These are phyloP conservation scores for Trichodelitschia bisporula DNA, from an alignment of 495 filamentous ascomycete species.

Conservation along the genomic window DNA sequence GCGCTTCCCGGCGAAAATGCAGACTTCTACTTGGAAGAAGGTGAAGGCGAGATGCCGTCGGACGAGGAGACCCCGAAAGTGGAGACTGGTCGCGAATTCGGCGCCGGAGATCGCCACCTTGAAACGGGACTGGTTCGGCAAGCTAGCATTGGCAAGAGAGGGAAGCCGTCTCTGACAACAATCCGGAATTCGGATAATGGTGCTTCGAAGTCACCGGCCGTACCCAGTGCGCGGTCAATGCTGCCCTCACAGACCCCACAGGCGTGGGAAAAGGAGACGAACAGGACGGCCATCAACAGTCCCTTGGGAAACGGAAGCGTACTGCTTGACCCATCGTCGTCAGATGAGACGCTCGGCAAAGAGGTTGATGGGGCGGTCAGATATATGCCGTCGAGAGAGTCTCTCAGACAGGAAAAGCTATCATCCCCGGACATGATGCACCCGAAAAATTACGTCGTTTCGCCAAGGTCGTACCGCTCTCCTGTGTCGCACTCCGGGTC, in stretches of 20 bases:
- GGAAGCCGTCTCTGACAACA: conserved; percentile 44
- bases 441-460: conserved; percentile 5
- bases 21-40: conserved; percentile 13
- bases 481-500: no score
- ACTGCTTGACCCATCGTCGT: not conserved
- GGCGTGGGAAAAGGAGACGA: conserved; percentile 5
- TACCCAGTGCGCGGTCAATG: conserved; percentile 8
- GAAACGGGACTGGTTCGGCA: conserved; percentile 42
- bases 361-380: conserved; percentile 1
- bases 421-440: conserved; percentile 6
- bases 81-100: not conserved
- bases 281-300: not conserved
- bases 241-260: conserved; percentile 5
- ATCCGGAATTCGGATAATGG: conserved; percentile 26
- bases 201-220: conserved; percentile 9
- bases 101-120: conserved; percentile 8
- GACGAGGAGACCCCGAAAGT: conserved; percentile 20
- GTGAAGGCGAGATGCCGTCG: conserved; percentile 16
- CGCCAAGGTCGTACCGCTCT: conserved; percentile 8
- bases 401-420: not conserved
- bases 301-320: not conserved
- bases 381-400: not conserved
- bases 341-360: conserved; percentile 1
- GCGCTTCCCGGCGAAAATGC: conserved; percentile 35
- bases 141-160: conserved; percentile 52